Evolutionary conservation across 164 flowering plant genomes (phyloP), one percentile per base, ranked within the genome.

Genomic region (Annona cherimola): DNA sequence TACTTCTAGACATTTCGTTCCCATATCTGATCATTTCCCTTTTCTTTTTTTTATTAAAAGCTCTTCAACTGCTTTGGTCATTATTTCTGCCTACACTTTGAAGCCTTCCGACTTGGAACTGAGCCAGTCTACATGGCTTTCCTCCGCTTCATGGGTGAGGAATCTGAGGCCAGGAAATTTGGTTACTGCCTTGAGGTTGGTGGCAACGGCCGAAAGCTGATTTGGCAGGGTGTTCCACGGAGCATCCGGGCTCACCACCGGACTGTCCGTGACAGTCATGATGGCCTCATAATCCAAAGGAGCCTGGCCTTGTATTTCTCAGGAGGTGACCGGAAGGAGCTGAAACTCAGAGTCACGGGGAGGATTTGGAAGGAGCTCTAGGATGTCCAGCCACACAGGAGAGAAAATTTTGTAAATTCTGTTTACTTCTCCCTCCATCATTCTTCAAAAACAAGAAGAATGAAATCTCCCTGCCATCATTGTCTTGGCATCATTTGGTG

Each of bases 61-160:
- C 80, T 78, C 12, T 78, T 78, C 75, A 61, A 74, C 68, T 78
- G 80, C 72, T 78, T 74, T 70, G 76, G 71, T 43, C 75, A 71
- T 46, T 74, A 74, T 76, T 78, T 78, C 70, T 78, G 80, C 74
- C 80, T 78, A 60, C 77, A 78, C 60, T 78, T 78, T 45, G 80
- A 78, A 78, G 80, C 80, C n/a, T 78, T 78, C 63, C 59, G 71
- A 41, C 61, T 78, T 40, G 80, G 80, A 50, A 71, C 65, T 19
- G 77, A 71, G 61, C 77, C 80, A 45, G 77, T 78, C 45, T 78
- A 78, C 77, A 78, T 78, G 77, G 77, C 80, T 68, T 78, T 78
- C 77, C 69, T 78, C 26, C 75, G 77, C 16, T 78, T 78, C 69
- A 67, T 78, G 72, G 80, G 80, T 57, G 80, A 78, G 77, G 80